Percentiles rank a stretch among this genome's conserved stretches.
These are phyloP conservation scores for Venturia oleaginea DNA, from an alignment of 2,329 filamentous ascomycete genomes.

Conservation along the genomic window DNA sequence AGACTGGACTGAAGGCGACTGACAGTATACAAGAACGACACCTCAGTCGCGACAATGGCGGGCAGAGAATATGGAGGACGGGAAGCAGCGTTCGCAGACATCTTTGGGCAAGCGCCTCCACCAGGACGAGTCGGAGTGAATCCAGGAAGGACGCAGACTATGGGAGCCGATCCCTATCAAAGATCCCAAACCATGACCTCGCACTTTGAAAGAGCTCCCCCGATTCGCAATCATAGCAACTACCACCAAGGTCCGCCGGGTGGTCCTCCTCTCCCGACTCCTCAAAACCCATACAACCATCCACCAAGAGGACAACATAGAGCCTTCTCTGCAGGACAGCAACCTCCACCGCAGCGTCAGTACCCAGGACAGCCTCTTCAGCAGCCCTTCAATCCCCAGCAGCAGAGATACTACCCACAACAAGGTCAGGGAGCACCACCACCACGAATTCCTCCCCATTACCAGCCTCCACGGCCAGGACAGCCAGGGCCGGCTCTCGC, in stretches of 20 bases:
- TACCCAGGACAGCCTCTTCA: constrained; percentile 27
- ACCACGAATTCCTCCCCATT: constrained; percentile 39
- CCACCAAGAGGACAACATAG: constrained; percentile 3
- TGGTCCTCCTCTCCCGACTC: constrained; percentile 20
- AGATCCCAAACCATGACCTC: constrained; percentile 92
- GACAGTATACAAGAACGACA: neutral
- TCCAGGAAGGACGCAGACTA: constrained; percentile 24
- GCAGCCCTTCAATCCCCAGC: constrained; percentile 48
- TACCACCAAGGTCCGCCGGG: constrained; percentile 1
- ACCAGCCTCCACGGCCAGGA: constrained; percentile 40
- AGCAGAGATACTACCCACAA: constrained; percentile 24
- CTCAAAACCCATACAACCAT: neutral
- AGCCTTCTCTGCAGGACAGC: neutral
- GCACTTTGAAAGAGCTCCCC: constrained; percentile 32
- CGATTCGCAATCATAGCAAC: constrained; percentile 16
- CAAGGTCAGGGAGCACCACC: constrained; percentile 51
- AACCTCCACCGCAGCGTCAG: constrained; percentile 5
- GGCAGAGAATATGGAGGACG: constrained; percentile 60
- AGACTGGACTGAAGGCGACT: neutral
- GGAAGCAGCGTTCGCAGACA: constrained; percentile 92
- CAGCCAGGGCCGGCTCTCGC: constrained; percentile 58
- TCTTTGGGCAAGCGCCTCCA: constrained; percentile 81
- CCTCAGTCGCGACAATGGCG: constrained; percentile 13
- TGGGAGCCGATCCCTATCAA: constrained; percentile 5
- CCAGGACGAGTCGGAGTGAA: constrained; percentile 24